A percentile compares a stretch with the other conserved stretches of the same genome.
These are phyloP conservation scores for Carnegiea gigantea DNA, from an alignment of 179 eudicot species.

Conservation along the genomic window DNA sequence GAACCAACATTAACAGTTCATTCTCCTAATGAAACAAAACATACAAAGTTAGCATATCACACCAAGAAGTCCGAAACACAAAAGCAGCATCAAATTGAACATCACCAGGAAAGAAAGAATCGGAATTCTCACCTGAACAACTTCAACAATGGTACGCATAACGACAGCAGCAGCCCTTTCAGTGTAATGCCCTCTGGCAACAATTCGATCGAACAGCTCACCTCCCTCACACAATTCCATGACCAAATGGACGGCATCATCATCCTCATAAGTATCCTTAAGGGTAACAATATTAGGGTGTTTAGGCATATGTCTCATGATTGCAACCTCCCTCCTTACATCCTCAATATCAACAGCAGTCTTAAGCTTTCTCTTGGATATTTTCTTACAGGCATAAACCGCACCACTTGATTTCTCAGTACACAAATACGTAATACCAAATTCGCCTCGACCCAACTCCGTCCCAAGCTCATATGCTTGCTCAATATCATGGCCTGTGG, in stretches of 20 bases:
- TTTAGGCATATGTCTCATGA: slow-evolving; percentile 15
- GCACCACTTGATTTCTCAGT: slow-evolving; percentile 9
- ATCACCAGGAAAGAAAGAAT: neutral
- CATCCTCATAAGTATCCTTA: slow-evolving; percentile 13
- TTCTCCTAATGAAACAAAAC: neutral
- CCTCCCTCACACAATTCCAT: slow-evolving; percentile 18
- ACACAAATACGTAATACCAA: slow-evolving; percentile 3
- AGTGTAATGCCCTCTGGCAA: slow-evolving; percentile 11
- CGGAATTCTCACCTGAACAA: slow-evolving; percentile 3
- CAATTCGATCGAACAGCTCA: slow-evolving; percentile 7
- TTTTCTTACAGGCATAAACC: slow-evolving; percentile 15
- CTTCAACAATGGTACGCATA: slow-evolving; percentile 14
- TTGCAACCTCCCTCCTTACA: slow-evolving; percentile 10
- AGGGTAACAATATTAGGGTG: slow-evolving; percentile 11
- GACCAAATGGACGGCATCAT: slow-evolving; percentile 5
- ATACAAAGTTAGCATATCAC: neutral
- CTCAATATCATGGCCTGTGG: slow-evolving; percentile 9
- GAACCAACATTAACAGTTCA: neutral
- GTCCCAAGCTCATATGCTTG: neutral
- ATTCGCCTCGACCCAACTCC: slow-evolving; percentile 6
- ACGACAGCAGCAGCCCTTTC: slow-evolving; percentile 9
- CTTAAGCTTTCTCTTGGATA: slow-evolving; percentile 6
- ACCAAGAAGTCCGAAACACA: neutral
- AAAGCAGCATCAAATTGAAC: neutral
- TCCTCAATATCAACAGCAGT: slow-evolving; percentile 10